Base-by-base conservation (phyloP, 108 stramenopile genomes). In the Cyclotella distinguenda region DNA sequence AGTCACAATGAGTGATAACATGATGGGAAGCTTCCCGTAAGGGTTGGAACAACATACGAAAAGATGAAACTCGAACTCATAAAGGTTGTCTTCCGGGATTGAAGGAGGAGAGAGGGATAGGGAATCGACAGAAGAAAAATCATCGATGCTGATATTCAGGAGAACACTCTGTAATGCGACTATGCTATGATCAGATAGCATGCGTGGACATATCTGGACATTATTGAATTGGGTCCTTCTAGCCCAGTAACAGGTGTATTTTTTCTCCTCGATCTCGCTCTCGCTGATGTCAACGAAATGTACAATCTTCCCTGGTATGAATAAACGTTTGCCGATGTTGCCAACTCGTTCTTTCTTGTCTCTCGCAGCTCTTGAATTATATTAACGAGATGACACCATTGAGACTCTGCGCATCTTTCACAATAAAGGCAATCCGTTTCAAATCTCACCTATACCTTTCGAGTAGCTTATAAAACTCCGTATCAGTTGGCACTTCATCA, bases 201-300 rank as follows among this genome's bases (percentile, higher is more conserved):
- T 54, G 18, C 65, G 23, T 40, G 19, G 32, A 32, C 53, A 66
- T 5, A 54, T 21, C 6, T 35, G 8, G 1, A 66, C 34, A 23
- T 43, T 39, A 32, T 53, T 54, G 52, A 66, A 66, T 44, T 54
- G 31, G 9, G 26, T 1, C 15, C 65, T 42, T 16, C 30, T 16
- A 18, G 52, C 65, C 19, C 35, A 66, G 39, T 66, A 66, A 4
- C 42, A 42, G 18, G 55, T 30, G 31, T 54, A 54, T 19, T 22
- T 33, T 30, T 25, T 26, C 15, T 5, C 33, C 23, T 28, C 33
- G 18, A 23, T 47, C 19, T 47, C 22, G 1, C 46, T 46, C n/a
- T n/a, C n/a, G 15, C 59, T 53, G 9, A 62, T 63, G 39, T 72
- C 66, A 38, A 68, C 51, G 13, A 79, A 56, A 34, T 79, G 78